Percentiles rank a stretch among this genome's conserved stretches.
Conservation (phyloP, 2,329 filamentous ascomycete species). For the Sporothrix mexicana region DNA sequence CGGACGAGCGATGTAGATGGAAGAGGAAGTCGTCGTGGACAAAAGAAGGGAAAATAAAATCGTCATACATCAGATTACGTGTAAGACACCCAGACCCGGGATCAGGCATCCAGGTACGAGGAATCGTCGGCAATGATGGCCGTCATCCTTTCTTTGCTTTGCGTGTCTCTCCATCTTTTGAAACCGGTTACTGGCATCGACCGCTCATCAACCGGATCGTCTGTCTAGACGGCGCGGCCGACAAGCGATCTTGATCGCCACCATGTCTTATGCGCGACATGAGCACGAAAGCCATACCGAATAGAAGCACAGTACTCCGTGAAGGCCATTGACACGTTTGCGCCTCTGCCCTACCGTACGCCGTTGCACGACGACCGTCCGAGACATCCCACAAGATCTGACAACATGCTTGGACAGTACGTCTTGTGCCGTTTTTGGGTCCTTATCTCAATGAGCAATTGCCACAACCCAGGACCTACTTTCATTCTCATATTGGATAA, state of each 20-base stretch:
- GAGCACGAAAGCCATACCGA: neutral
- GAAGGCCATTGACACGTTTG: neutral
- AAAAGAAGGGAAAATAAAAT: neutral
- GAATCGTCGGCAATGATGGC: neutral
- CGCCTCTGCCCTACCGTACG: constrained; percentile 10
- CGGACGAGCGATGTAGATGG: neutral
- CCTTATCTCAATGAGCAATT: neutral
- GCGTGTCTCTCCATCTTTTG: neutral
- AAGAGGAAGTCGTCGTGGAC: neutral
- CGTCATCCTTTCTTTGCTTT: neutral
- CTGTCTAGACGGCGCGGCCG: constrained; percentile 16
- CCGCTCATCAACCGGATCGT: constrained; percentile 14
- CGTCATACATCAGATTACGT: neutral
- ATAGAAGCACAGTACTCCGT: too few species aligned
- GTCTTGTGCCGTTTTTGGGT: neutral
- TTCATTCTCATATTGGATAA: neutral
- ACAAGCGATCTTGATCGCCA: constrained; percentile 31
- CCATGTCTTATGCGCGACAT: constrained; percentile 18
- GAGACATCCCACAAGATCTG: constrained; percentile 4
- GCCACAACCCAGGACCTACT: neutral
- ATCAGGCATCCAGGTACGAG: constrained; percentile 21
- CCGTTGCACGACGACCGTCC: constrained; percentile 4
- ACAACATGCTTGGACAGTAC: neutral
- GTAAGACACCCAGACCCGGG: neutral
- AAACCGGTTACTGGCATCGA: constrained; percentile 13